Base-by-base conservation (phyloP, 371 early-diverging fungal genomes). In the Blastocladiella emersonii region DNA sequence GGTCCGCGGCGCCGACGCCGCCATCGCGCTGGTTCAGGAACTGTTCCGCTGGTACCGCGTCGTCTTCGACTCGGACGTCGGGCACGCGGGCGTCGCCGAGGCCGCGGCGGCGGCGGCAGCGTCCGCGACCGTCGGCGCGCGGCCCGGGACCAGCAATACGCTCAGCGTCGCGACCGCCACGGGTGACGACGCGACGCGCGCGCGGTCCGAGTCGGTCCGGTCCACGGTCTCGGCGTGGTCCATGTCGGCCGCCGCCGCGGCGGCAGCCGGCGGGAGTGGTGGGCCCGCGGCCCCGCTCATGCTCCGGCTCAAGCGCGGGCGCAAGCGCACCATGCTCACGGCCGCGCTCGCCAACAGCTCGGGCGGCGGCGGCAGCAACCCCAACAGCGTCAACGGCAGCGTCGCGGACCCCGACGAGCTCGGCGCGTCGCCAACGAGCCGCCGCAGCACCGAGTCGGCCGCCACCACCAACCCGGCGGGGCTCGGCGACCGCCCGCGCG, bases 1-100 rank as follows among this genome's bases (percentile, higher is more conserved):
- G 13, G 27, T 37, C 17, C 37, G 44, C 2, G 59, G 59, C 13
- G 32, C 37, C 59, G 59, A 59, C 12, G 59, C 37, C 12, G 59
- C 59, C 3, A 27, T 59, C 6, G 37, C 59, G 19, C 15, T 59
- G 19, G 25, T 37, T 13, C 59, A 59, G 32, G 59, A 59, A 25
- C 25, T 59, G 35, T 59, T 59, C 43, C 59, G 59, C 27, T 59
- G 59, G 59, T 59, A 35, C 59, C 34, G 37, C 37, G 25, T n/a
- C 41, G 25, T 59, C 8, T 59, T 59, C 21, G 59, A 32, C 17
- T 13, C 19, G 30, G 32, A 30, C 30, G 30, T 17, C 3, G 45
- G 4, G 3, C 10, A 5, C 10, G 45, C 45, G 8, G 17, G 10
- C 45, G 23, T 21, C 19, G 45, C 45, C 19, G 23, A 3, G 12